Conservation (phyloP, 192 early-diverging fungal species). For the Chytriomyces confervae region DNA sequence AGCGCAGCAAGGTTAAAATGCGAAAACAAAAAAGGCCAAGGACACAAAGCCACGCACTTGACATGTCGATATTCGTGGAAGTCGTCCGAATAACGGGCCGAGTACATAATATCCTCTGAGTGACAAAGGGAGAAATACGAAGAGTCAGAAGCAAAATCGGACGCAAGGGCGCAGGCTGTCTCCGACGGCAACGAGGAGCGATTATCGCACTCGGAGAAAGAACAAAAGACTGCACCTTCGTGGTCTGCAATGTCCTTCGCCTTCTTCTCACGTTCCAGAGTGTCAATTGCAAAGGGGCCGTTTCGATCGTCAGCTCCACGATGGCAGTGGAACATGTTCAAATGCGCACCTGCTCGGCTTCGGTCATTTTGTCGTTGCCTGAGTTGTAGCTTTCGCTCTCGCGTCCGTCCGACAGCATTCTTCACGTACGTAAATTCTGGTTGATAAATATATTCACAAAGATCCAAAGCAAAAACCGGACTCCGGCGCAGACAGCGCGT, state of each 20-base stretch:
- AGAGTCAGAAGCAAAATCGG: too few relatives aligned
- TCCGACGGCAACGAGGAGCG: too few relatives aligned
- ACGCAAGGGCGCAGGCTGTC: not conserved
- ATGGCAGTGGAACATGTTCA: not conserved
- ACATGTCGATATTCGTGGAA: conserved; percentile 43
- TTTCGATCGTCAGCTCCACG: not conserved
- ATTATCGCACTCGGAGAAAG: too few relatives aligned
- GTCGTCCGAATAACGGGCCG: conserved; percentile 40
- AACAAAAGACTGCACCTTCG: conserved; percentile 8
- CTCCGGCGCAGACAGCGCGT: too few relatives aligned
- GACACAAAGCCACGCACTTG: conserved; percentile 29
- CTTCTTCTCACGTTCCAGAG: not conserved
- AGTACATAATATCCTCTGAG: conserved; percentile 37
- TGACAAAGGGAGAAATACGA: not conserved
- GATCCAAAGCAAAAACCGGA: too few relatives aligned
- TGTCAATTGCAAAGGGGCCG: not conserved
- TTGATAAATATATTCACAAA: too few relatives aligned
- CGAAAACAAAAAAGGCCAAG: not conserved
- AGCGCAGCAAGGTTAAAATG: conserved; percentile 2
- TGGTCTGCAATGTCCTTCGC: conserved; percentile 18
- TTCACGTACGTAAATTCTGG: too few relatives aligned
- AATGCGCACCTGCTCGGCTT: conserved; percentile 9
- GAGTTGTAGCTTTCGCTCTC: not conserved
- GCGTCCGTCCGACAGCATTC: conserved; percentile 12
- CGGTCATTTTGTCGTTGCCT: conserved; percentile 1